Evolutionary conservation across 805 yeast species (phyloP).

Genomic region (Metschnikowia lochheadii): DNA sequence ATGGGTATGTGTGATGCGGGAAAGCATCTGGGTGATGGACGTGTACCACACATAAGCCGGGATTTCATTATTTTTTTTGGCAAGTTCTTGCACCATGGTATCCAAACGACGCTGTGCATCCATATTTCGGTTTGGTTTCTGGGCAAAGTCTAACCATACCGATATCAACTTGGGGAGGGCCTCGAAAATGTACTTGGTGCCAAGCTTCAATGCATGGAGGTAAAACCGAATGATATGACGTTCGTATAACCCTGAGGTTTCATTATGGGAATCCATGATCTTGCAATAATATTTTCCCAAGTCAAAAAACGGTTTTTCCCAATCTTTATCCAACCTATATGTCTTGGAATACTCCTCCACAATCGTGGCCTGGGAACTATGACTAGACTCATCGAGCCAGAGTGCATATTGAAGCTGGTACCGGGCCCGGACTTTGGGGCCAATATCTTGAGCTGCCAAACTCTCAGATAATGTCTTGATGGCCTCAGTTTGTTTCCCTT

Average conservation of each 20-base stretch:
- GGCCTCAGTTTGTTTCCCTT: slow-evolving; percentile 85
- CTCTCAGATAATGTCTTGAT: slow-evolving; percentile 55
- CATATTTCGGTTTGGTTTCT: slow-evolving; percentile 18
- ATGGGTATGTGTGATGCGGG: slow-evolving; percentile 68
- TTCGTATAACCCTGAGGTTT: slow-evolving; percentile 49
- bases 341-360: slow-evolving; percentile 65
- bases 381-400: slow-evolving; percentile 86
- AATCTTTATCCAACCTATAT: slow-evolving; percentile 46
- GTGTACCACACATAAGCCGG: slow-evolving; percentile 67
- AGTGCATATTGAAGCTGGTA: slow-evolving; percentile 76
- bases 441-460: slow-evolving; percentile 17
- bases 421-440: slow-evolving; percentile 25
- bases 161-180: slow-evolving; percentile 87
- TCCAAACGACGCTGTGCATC: slow-evolving; percentile 37
- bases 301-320: slow-evolving; percentile 79
- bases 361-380: slow-evolving; percentile 71
- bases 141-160: slow-evolving; percentile 80
- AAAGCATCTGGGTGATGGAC: slow-evolving; percentile 79
- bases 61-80: slow-evolving; percentile 41
- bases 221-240: slow-evolving; percentile 52
- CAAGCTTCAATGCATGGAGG: slow-evolving; percentile 54
- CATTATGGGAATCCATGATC: slow-evolving; percentile 62
- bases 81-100: slow-evolving; percentile 47
- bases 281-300: slow-evolving; percentile 78
- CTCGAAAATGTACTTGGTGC: slow-evolving; percentile 69